Conservation (phyloP, 2,329 filamentous ascomycete genomes). For the Botryotinia narcissicola region DNA sequence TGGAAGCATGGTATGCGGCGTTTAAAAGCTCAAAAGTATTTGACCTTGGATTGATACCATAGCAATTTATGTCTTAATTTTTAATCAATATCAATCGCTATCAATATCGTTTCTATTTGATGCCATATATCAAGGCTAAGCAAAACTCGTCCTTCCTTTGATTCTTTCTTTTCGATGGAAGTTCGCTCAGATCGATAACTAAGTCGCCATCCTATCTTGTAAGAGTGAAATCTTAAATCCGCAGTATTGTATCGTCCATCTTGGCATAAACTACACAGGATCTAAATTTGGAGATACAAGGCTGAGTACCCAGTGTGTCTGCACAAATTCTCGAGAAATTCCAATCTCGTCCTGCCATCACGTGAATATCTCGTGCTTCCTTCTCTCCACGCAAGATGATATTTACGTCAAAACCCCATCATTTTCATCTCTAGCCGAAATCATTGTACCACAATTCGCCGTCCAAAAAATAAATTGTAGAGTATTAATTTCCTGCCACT, state of each 20-base stretch:
- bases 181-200: neutral
- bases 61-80: neutral
- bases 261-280: neutral
- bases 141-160: neutral
- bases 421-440: neutral
- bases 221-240: neutral
- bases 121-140: neutral
- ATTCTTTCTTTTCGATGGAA: neutral
- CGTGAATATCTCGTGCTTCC: neutral
- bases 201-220: neutral
- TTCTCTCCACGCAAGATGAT: neutral
- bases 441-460: neutral
- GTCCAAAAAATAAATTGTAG: neutral
- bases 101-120: neutral
- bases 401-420: neutral
- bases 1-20: neutral
- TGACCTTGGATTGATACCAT: neutral
- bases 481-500: neutral
- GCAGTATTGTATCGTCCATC: neutral
- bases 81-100: neutral
- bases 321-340: too few species aligned
- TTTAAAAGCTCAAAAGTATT: conserved; percentile 10
- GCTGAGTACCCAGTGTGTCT: neutral
- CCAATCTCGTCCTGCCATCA: neutral
- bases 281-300: neutral